phyloP scores from a whole-genome alignment of 169 alveolate genomes.

The Theileria parva region DNA sequence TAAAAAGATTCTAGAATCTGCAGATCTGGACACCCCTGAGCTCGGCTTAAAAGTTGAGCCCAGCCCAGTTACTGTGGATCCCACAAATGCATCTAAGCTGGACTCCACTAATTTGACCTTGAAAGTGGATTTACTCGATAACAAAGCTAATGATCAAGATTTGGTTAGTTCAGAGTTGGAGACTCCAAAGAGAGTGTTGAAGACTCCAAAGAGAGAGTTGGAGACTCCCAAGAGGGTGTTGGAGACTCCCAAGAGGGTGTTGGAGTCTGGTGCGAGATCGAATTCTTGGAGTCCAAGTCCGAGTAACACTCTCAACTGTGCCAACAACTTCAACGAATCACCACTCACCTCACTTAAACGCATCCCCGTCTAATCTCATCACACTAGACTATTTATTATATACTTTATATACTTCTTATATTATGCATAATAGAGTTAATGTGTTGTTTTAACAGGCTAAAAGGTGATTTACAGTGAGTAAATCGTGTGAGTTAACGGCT shows the following conservation, averaged over 20 bases:
- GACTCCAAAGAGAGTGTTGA: neutral
- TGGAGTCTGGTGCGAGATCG: neutral
- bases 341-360: neutral
- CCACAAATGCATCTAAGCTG: too few relatives aligned
- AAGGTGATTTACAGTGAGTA: too few relatives aligned
- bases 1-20: constrained; percentile 9
- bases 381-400: too few relatives aligned
- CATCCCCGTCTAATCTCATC: neutral
- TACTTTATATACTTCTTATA: too few relatives aligned
- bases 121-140: neutral
- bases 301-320: neutral
- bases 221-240: neutral
- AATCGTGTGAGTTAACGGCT: too few relatives aligned
- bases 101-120: neutral
- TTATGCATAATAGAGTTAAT: too few relatives aligned
- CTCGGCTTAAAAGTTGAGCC: too few relatives aligned
- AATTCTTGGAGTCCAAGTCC: neutral
- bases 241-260: too few relatives aligned
- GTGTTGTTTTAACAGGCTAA: too few relatives aligned
- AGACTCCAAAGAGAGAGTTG: neutral
- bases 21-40: neutral
- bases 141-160: too few relatives aligned
- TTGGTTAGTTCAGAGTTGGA: neutral
- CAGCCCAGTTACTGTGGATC: neutral
- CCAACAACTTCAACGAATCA: neutral